Base-by-base conservation (phyloP, 148 eudicot genomes). In the Rhododendron henanense region DNA sequence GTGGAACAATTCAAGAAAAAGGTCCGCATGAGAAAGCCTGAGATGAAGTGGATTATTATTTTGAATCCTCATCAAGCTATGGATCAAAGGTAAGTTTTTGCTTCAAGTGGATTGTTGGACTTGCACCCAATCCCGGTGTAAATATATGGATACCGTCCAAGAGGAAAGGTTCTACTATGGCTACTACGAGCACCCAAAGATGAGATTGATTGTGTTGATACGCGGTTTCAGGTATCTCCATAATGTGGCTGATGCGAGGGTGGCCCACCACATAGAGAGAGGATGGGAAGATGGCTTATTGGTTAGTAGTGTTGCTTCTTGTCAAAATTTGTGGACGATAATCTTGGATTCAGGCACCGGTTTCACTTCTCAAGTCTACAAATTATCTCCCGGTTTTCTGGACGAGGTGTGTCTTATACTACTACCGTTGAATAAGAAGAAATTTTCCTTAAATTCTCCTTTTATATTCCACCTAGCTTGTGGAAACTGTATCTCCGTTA, bases 271-370 rank as follows among this genome's bases (percentile, higher is more conserved):
- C 87, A 91, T 94, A 74, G 92, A 93, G 45, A 94, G 92, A 88
- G 96, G 96, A 84, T 88, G 87, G 53, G 94, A 90, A 85, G 98
- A 94, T 90, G 96, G 96, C 75, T 82, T 94, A 74, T 87, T 45
- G 47, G 89, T 94, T 57, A 94, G 98, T 47, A 79, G 94, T 86
- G 96, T 94, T n/a, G 89, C 96, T 28, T 94, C 94, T 79, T 88
- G 88, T 89, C 88, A 85, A 63, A 92, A 91, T 67, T 85, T 94
- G 44, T 94, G 98, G 98, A 96, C 96, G 6, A 65, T 94, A 23
- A 92, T 94, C 85, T 90, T 94, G 94, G 98, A 94, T 86, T 93
- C 96, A 69, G 94, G 96, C 83, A 93, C 96, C 37, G 93, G 93
- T 78, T 92, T 93, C 84, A 81, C 37, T 67, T 71, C 82, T 9